These are phyloP conservation scores for Orbilia ellipsospora DNA, from an alignment of 2,329 filamentous ascomycete genomes.

Conservation along the genomic window DNA sequence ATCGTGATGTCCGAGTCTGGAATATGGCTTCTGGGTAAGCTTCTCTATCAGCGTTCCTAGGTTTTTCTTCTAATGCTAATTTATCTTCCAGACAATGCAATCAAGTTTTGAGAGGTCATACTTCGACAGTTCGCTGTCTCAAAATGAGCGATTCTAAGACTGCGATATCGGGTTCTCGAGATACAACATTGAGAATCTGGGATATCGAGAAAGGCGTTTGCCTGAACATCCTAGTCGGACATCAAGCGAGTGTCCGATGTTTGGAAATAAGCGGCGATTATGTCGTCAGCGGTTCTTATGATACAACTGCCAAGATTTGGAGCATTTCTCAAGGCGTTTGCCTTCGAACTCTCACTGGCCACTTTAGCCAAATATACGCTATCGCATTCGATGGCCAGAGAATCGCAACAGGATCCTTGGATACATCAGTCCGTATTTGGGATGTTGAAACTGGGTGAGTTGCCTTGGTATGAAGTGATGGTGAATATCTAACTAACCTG, in stretches of 20 bases:
- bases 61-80: not conserved
- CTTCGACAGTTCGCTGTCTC: constrained; percentile 92
- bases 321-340: constrained; percentile 96
- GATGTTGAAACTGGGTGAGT: constrained; percentile 85
- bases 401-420: constrained; percentile 93
- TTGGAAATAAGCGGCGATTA: constrained; percentile 96
- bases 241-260: constrained; percentile 94
- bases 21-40: constrained; percentile 89
- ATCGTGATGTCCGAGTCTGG: constrained; percentile 96
- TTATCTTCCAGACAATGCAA: constrained; percentile 71
- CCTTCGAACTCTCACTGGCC: constrained; percentile 86
- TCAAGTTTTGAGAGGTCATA: constrained; percentile 90
- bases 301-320: constrained; percentile 97
- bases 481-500: not conserved
- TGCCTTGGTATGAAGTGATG: not conserved
- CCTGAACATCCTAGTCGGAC: constrained; percentile 89
- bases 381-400: constrained; percentile 95
- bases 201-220: constrained; percentile 89
- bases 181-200: constrained; percentile 95
- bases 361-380: constrained; percentile 99
- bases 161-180: constrained; percentile 93
- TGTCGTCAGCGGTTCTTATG: constrained; percentile 97
- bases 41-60: not conserved
- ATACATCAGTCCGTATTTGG: constrained; percentile 98
- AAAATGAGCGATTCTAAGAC: constrained; percentile 97